Base-by-base conservation (phyloP, 768 basidiomycete species). In the Filobasidium wieringae region DNA sequence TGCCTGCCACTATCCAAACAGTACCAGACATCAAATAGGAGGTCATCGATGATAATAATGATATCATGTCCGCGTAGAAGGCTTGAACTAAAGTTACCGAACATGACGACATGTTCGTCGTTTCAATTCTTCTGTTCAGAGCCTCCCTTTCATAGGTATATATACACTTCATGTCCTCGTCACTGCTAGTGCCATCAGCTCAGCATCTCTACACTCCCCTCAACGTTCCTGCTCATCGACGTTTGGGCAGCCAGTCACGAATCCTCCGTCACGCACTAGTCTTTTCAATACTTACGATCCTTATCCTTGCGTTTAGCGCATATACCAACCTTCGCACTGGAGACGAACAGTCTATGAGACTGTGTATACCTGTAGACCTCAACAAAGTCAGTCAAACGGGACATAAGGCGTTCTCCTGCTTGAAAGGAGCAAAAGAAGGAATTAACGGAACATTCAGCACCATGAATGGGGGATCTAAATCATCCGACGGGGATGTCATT, bases 311-410 rank as follows among this genome's bases (percentile, higher is more conserved):
- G 24, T 41, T 59, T 33, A 9, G 53, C 53, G 14, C 43, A 24
- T 37, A 52, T 30, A 40, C 58, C 53, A 47, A 45, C 52, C 26
- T 39, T 24, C 24, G 49, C 53, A 27, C 32, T 19, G 27, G 24
- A 8, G 30, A 27, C 22, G 54, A 64, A 45, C 31, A 57, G 64
- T 64, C 53, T 60, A 68, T 69, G 66, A 59, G 70, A 29, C 57
- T 64, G 41, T 71, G 70, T 53, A 53, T 69, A 4, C 70, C 70
- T 0, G 63, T 71, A 51, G 62, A 64, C n/a, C 45, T 71, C 3
- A 24, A 51, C 11, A 59, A 62, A 26, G 31, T 69, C 41, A 68
- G 65, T 4, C n/a, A 52, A 0, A 32, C 61, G 2, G 68, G 64
- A 4, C 66, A 69, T 57, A 26, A 47, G 8, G 32, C 34, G n/a